Evolutionary conservation across 768 basidiomycete species (phyloP).

Genomic region (Tylopilus cervinicoccineus): DNA sequence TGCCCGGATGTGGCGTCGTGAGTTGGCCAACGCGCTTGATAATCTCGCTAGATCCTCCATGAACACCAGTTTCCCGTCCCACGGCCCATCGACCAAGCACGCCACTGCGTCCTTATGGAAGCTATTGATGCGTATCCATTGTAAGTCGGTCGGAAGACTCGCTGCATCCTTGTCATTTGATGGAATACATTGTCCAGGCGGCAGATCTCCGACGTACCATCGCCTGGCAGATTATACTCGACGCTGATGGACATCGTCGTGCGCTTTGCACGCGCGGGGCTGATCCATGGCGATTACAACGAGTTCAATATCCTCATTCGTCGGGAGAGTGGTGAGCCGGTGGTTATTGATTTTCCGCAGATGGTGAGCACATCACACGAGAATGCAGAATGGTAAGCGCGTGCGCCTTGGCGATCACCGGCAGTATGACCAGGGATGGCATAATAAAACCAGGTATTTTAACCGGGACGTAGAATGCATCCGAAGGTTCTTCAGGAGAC

Average conservation of each 20-base stretch:
- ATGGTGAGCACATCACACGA: constrained; percentile 97
- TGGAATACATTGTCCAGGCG: constrained; percentile 48
- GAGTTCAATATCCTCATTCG: constrained; percentile 98
- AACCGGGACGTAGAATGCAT: constrained; percentile 98
- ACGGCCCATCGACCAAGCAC: constrained; percentile 86
- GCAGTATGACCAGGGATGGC: constrained; percentile 8
- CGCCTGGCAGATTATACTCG: constrained; percentile 89
- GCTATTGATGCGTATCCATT: constrained; percentile 92
- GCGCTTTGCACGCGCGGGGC: constrained; percentile 85
- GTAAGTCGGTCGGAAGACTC: constrained; percentile 41
- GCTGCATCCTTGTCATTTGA: neutral
- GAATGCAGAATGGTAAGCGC: constrained; percentile 88
- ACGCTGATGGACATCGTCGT: constrained; percentile 93
- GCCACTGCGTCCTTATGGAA: constrained; percentile 96
- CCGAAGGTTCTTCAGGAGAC: constrained; percentile 82
- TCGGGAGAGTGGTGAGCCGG: constrained; percentile 67
- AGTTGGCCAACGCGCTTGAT: neutral
- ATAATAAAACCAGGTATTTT: constrained; percentile 83
- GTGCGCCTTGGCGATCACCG: constrained; percentile 10
- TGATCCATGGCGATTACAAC: constrained; percentile 99
- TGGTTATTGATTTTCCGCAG: constrained; percentile 98
- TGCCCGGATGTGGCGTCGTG: neutral
- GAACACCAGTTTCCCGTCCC: constrained; percentile 94
- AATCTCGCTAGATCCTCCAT: constrained; percentile 65
- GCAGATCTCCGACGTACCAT: constrained; percentile 77